Evolutionary conservation across 495 filamentous ascomycete genomes (phyloP).

Genomic region (Neurospora terricola): DNA sequence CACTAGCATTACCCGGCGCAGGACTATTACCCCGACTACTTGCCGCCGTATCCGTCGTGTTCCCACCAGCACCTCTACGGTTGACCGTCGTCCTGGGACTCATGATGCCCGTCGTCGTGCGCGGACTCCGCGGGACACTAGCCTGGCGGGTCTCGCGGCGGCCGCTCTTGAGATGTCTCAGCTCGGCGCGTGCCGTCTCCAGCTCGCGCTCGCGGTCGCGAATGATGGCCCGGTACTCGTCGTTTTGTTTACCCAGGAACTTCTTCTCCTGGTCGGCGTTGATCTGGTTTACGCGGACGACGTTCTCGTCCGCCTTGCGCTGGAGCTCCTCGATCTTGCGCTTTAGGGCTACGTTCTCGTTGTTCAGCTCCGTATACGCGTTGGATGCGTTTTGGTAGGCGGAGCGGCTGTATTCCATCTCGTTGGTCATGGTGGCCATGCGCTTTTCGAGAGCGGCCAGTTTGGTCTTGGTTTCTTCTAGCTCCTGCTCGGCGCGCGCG

Average conservation of each 20-base stretch:
- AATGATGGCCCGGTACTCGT: constrained; percentile 45
- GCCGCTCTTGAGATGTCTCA: constrained; percentile 33
- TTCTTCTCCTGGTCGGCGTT: constrained; percentile 31
- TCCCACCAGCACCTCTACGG: not conserved
- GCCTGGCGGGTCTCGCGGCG: constrained; percentile 40
- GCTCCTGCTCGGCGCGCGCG: constrained; percentile 30
- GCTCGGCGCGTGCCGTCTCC: constrained; percentile 23
- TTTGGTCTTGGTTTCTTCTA: constrained; percentile 18
- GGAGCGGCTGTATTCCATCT: constrained; percentile 50
- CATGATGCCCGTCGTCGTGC: constrained; percentile 27
- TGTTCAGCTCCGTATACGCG: constrained; percentile 36
- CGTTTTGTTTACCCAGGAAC: constrained; percentile 24
- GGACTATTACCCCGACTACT: constrained; percentile 38
- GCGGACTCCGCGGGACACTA: constrained; percentile 39
- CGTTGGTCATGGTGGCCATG: constrained; percentile 21
- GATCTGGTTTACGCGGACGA: constrained; percentile 40
- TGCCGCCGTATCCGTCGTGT: constrained; percentile 14
- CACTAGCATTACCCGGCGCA: constrained; percentile 12
- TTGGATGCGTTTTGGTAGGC: constrained; percentile 57
- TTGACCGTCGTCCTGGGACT: constrained; percentile 28
- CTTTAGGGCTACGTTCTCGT: constrained; percentile 41
- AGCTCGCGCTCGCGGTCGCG: constrained; percentile 53
- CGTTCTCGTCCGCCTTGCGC: constrained; percentile 41
- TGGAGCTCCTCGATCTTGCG: constrained; percentile 37
- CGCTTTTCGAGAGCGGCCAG: constrained; percentile 37